Evolutionary conservation across 371 early-diverging fungal genomes (phyloP).

Genomic region (Funneliformis caledonium): DNA sequence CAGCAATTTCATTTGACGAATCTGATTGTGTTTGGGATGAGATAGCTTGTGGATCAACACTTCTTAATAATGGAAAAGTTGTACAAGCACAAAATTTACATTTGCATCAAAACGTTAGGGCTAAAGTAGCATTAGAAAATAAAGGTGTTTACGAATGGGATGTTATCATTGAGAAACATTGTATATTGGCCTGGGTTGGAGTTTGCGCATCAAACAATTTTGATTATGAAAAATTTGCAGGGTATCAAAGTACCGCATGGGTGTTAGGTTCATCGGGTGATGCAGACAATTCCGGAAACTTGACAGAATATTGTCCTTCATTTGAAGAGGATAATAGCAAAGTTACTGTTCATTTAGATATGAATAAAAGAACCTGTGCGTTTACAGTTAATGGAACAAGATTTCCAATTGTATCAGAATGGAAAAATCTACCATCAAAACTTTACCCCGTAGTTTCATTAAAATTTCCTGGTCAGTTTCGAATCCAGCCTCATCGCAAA

Average conservation of each 20-base stretch:
- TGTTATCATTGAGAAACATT: neutral
- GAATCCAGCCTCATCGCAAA: neutral
- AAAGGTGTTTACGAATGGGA: conserved; percentile 24
- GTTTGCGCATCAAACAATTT: neutral
- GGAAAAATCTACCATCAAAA: neutral
- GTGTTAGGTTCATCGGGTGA: neutral
- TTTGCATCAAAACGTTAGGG: neutral
- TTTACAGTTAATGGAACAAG: neutral
- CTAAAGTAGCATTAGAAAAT: neutral
- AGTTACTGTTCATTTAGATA: conserved; percentile 22
- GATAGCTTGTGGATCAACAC: neutral
- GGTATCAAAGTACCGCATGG: neutral
- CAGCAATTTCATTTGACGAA: too few relatives aligned
- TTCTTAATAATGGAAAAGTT: neutral
- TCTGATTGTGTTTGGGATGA: neutral
- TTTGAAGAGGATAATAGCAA: neutral
- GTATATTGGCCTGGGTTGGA: neutral
- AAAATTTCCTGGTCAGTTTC: neutral
- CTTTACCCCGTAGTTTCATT: neutral
- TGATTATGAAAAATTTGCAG: neutral
- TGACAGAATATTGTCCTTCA: too few relatives aligned
- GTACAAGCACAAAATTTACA: neutral
- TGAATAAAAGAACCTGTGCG: conserved; percentile 1
- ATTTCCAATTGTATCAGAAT: neutral
- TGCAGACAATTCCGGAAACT: neutral